Conservation (phyloP, 495 filamentous ascomycete species). For the Penicillium manginii region DNA sequence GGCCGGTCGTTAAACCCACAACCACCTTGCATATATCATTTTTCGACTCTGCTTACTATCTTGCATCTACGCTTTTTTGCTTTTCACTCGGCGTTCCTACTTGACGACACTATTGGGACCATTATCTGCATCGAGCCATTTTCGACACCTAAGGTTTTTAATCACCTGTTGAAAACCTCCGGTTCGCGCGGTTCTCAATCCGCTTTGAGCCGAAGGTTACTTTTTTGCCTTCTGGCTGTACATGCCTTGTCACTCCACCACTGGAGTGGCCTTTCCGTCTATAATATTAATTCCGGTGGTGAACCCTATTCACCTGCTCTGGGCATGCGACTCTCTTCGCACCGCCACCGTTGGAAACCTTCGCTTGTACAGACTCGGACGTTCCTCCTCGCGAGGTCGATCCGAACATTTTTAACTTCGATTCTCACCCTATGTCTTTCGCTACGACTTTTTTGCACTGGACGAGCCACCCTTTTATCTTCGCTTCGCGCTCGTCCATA, state of each 20-base stretch:
- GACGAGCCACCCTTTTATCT: constrained; percentile 36
- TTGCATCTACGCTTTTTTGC: constrained; percentile 34
- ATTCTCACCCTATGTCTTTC: constrained; percentile 45
- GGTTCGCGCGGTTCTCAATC: constrained; percentile 21
- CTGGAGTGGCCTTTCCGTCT: constrained; percentile 35
- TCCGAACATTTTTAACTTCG: constrained; percentile 26
- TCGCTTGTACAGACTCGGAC: constrained; percentile 47
- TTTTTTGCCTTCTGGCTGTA: constrained; percentile 38
- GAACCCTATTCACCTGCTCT: constrained; percentile 23
- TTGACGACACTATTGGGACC: constrained; percentile 46
- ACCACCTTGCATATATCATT: constrained; percentile 30
- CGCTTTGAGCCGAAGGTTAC: constrained; percentile 31
- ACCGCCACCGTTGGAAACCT: constrained; percentile 39
- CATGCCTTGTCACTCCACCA: constrained; percentile 31
- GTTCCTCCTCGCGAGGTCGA: constrained; percentile 11
- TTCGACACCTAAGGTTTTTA: constrained; percentile 51
- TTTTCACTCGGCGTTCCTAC: constrained; percentile 21
- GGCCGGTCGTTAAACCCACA: constrained; percentile 42
- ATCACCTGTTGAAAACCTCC: constrained; percentile 26
- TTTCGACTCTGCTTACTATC: constrained; percentile 24
- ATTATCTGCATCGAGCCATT: constrained; percentile 50
- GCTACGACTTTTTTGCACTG: constrained; percentile 41
- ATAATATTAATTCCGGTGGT: constrained; percentile 52
- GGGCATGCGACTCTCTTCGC: constrained; percentile 22
- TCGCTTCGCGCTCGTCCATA: constrained; percentile 40